Evolutionary conservation across 768 basidiomycete species (phyloP), one percentile per base, ranked within the genome.

Genomic region (Ramaria rubella): DNA sequence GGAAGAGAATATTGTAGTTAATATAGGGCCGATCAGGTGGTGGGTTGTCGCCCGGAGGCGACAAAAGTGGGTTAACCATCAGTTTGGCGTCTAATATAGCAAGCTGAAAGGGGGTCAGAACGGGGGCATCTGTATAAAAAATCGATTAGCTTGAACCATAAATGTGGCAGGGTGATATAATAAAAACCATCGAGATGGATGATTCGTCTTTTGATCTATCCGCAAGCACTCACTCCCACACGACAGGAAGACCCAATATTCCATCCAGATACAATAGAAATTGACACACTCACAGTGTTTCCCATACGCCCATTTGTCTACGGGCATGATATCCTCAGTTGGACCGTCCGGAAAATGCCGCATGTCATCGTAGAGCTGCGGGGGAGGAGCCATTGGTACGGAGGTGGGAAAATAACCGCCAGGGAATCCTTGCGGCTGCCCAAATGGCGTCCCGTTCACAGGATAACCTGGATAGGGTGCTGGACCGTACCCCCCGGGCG

Each of bases 1-100:
- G 71, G 65, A 82, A 87, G 40, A 86, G 75, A 82, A 90, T 85
- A 69, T 86, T 85, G 86, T 87, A 89, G 46, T 77, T 80, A 43
- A 90, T 70, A 64, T 80, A 79, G 5, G 77, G 75, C 26, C 71
- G 68, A 1, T 78, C 75, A 4, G 70, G 62, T 4, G 67, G 66
- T 8, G 74, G 73, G 0, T 76, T 68, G 23, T 72, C 58, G 68
- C 71, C 40, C 64, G 64, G 19, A 2, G 83, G 81, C 0, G 69
- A 63, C 15, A 89, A 71, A 24, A 88, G 73, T 0, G 87, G 86
- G 64, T 90, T 89, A 31, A 90, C 56, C 45, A 69, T 67, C 5
- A 83, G 60, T 5, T 61, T 59, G 1, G 80, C 81, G 0, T 70
- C 62, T 9, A 87, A 77, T 24, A 80, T 69, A 49, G 73, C 74